Evolutionary conservation across 305 asterid genomes (phyloP).

Genomic region (Fraxinus nigra): DNA sequence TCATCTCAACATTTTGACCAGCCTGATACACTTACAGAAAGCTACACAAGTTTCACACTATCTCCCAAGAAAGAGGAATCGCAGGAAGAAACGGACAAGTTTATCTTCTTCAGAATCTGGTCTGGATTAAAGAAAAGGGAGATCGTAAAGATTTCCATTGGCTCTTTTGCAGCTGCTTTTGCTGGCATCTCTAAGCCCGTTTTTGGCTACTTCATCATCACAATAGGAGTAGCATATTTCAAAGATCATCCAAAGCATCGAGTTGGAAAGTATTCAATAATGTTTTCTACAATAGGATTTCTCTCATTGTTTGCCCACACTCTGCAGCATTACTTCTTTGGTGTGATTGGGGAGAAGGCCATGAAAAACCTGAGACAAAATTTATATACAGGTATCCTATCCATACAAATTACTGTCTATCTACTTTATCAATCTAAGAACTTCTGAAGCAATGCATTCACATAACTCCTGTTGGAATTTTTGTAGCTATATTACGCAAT

Average conservation of each 20-base stretch:
- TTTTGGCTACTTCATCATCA: constrained; percentile 77
- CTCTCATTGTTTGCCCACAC: constrained; percentile 68
- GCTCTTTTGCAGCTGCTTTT: constrained; percentile 72
- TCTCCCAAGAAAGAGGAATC: constrained; percentile 36
- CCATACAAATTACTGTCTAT: constrained; percentile 4
- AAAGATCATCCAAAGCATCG: constrained; percentile 36
- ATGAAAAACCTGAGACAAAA: constrained; percentile 66
- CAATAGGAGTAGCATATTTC: constrained; percentile 81
- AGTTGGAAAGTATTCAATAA: constrained; percentile 60
- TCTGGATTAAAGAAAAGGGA: constrained; percentile 54
- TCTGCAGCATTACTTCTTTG: constrained; percentile 71
- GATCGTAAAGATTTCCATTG: constrained; percentile 42
- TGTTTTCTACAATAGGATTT: constrained; percentile 59
- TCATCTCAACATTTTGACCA: constrained; percentile 38
- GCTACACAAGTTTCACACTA: constrained; percentile 28
- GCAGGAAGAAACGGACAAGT: constrained; percentile 28
- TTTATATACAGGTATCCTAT: constrained; percentile 57
- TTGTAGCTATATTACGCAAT: constrained; percentile 60
- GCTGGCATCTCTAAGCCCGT: constrained; percentile 80
- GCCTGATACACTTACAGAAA: constrained; percentile 33
- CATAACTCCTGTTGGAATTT: constrained; percentile 7
- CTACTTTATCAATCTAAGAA: constrained; percentile 12
- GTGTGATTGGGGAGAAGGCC: constrained; percentile 72
- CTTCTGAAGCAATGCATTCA: constrained; percentile 2
- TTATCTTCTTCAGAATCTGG: constrained; percentile 74